Evolutionary conservation across 495 filamentous ascomycete species (phyloP).

Genomic region (Lasiosphaeria ovina): DNA sequence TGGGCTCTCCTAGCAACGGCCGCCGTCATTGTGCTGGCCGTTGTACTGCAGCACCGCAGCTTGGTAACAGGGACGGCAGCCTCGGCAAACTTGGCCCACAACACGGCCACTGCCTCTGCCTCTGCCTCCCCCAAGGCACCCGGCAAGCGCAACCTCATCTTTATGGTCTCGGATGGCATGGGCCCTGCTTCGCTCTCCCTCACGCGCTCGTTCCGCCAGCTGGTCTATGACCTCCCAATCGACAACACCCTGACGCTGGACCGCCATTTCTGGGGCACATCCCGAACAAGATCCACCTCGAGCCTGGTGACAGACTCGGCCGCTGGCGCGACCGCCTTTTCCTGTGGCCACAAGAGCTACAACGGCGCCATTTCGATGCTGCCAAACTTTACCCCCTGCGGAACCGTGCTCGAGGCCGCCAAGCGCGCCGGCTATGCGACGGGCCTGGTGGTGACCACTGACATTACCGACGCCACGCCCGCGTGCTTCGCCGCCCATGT

Average conservation of each 20-base stretch:
- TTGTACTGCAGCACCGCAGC: constrained; percentile 66
- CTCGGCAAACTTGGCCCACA: constrained; percentile 12
- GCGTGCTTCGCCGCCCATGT: constrained; percentile 94
- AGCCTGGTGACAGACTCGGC: constrained; percentile 91
- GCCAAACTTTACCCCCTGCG: constrained; percentile 81
- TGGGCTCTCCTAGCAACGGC: constrained; percentile 91
- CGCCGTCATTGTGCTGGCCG: constrained; percentile 69
- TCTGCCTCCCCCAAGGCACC: constrained; percentile 37
- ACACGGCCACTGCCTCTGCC: constrained; percentile 54
- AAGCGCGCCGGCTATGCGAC: constrained; percentile 89
- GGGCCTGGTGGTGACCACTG: constrained; percentile 90
- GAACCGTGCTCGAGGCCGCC: constrained; percentile 91
- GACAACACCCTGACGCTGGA: constrained; percentile 77
- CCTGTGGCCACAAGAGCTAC: constrained; percentile 87
- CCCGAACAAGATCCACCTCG: constrained; percentile 76
- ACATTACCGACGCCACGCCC: constrained; percentile 96
- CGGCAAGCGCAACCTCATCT: constrained; percentile 89
- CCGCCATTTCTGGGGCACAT: constrained; percentile 81
- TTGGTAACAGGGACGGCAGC: constrained; percentile 22
- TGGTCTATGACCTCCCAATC: constrained; percentile 59
- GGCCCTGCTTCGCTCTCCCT: constrained; percentile 84
- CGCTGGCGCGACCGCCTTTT: constrained; percentile 94
- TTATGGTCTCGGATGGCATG: constrained; percentile 99
- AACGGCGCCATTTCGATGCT: constrained; percentile 92
- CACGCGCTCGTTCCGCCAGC: constrained; percentile 79